These are phyloP conservation scores for Trametes villosa DNA, from an alignment of 768 basidiomycete species.

Conservation along the genomic window DNA sequence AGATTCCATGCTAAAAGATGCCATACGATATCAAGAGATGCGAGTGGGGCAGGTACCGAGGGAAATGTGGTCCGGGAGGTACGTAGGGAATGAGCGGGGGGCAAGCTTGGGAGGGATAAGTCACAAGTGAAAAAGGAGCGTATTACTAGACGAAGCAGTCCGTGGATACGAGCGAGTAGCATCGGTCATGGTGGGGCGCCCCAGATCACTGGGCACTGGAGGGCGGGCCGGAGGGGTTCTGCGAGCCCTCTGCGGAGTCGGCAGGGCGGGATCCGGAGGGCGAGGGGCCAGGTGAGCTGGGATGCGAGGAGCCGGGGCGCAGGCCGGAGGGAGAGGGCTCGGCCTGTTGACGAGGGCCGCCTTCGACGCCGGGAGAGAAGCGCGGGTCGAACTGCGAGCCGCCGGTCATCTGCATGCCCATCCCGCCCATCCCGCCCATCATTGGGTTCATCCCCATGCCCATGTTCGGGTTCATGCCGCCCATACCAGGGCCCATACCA, in stretches of 20 bases:
- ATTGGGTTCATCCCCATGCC: conserved; percentile 25
- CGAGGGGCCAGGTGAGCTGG: conserved; percentile 27
- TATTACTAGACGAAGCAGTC: conserved; percentile 5
- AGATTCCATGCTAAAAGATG: conserved; percentile 14
- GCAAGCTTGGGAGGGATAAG: neutral
- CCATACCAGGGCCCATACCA: conserved; percentile 26
- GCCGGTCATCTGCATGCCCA: conserved; percentile 47
- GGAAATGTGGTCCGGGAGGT: neutral
- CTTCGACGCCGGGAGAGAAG: conserved; percentile 44
- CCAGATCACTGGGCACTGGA: conserved; percentile 12
- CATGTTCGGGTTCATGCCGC: conserved; percentile 14
- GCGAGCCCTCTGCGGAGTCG: conserved; percentile 13
- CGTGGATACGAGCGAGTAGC: conserved; percentile 11
- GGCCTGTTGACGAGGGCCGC: conserved; percentile 16
- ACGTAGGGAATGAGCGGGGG: neutral
- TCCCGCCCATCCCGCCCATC: conserved; percentile 18
- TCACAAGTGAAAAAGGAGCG: neutral
- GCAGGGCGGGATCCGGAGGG: conserved; percentile 25
- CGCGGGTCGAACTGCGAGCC: conserved; percentile 63
- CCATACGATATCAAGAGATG: conserved; percentile 3
- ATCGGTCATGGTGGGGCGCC: neutral
- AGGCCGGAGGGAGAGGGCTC: conserved; percentile 6
- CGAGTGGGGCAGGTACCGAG: neutral
- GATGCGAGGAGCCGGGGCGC: conserved; percentile 24
- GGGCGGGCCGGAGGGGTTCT: conserved; percentile 12